Evolutionary conservation across 139 green algal genomes (phyloP), one percentile per base, ranked within the genome.

Genomic region (Micractinium conductrix): DNA sequence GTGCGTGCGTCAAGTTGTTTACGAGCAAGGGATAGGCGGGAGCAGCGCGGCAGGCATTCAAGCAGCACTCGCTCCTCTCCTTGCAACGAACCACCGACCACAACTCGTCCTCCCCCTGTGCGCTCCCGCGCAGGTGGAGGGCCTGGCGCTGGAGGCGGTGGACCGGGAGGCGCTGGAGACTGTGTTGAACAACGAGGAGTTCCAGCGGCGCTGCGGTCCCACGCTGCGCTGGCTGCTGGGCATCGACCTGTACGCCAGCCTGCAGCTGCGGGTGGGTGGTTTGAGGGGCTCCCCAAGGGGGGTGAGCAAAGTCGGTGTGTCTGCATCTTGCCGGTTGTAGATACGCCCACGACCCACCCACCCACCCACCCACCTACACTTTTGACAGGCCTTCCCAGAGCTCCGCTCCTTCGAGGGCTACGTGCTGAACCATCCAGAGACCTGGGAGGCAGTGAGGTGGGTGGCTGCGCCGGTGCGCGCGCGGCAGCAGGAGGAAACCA

Each of bases 201-300:
- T 82, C 76, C 62, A 55, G 76, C 35, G 76, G 40, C 76, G 53
- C 38, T 55, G 62, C 76, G 76, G 22, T 9, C 26, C 26, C 76
- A 60, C 33, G 58, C 76, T 82, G 76, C 24, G 14, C 17, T 70
- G 35, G 67, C 80, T 85, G 67, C 37, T 72, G 53, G 80, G 53
- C 38, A 30, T 85, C 53, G 80, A 85, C 67, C 68, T 84, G 48
- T 55, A 48, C n/a, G 14, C 16, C 12, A 24, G 33, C 8, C 68
- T 85, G 44, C 42, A 78, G n/a, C 80, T 85, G 67, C 22, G 65
- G 67, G 67, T 75, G 21, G 30, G 68, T n/a, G n/a, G n/a, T n/a
- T n/a, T n/a, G n/a, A n/a, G n/a, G n/a, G n/a, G n/a, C n/a, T n/a
- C n/a, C n/a, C n/a, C n/a, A n/a, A n/a, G n/a, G n/a, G n/a, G n/a